Base-by-base conservation (phyloP, 495 filamentous ascomycete genomes). In the Lophium mytilinum region DNA sequence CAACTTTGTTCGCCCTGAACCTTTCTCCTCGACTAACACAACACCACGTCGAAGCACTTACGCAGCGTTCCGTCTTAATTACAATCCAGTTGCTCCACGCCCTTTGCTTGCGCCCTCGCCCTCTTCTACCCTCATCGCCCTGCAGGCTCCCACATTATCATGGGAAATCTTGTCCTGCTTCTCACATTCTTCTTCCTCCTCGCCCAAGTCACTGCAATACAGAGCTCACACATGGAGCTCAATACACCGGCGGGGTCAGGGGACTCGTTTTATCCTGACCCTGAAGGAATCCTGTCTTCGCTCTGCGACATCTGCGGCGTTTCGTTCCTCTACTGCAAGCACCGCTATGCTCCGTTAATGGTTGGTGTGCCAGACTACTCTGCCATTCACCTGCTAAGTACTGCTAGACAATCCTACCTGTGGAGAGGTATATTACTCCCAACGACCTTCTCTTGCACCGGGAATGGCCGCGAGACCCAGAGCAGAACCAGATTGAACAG, bases 211-310 rank as follows among this genome's bases (percentile, higher is more conserved):
- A 50, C 47, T 11, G 51, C 37, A 42, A 55, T 54, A 47, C 37
- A 55, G 40, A 50, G 47, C 56, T 40, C 51, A 14, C 18, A 8
- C 33, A 54, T 65, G 50, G 50, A 61, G 17, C 34, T 37, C 9
- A 50, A 42, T 10, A 34, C 58, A 37, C 33, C 53, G 15, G 37
- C 24, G 18, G 51, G 46, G 5, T 19, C 52, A 41, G 36, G 56
- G 45, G 52, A 61, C 24, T 47, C 50, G 7, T 51, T 41, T 42
- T 61, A 65, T 42, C 50, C 57, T 9, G 62, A 65, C 46, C 58
- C 62, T 34, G 62, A 65, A 21, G 55, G 55, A 24, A 45, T 58
- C 4, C 54, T 65, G 46, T 51, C 18, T 15, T 43, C 37, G 30
- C 9, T 65, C 17, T 65, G 57, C 48, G 10, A 57, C 12, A 4